Evolutionary conservation across 495 filamentous ascomycete genomes (phyloP).

Genomic region (Neurospora sp.): DNA sequence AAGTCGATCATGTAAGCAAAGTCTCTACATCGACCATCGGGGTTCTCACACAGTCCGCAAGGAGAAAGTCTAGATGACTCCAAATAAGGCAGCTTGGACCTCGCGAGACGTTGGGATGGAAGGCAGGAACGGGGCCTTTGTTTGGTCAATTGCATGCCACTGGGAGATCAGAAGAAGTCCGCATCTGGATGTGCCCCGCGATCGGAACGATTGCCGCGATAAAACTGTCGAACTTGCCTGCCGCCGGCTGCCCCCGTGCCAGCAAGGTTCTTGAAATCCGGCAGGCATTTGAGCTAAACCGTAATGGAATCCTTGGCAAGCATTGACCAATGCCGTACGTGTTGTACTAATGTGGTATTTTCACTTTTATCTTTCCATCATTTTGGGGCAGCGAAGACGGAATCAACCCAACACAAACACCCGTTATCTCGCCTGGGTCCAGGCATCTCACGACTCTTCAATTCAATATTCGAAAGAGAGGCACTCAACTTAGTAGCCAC

Average conservation of each 20-base stretch:
- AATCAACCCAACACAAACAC: neutral
- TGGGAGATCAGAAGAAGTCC: neutral
- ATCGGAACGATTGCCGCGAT: neutral
- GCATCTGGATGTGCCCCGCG: neutral
- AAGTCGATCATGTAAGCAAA: neutral
- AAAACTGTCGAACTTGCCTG: neutral
- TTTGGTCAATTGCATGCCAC: neutral
- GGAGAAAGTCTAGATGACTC: neutral
- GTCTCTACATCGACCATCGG: neutral
- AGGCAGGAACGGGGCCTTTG: neutral
- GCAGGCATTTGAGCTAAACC: neutral
- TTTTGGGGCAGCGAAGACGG: neutral
- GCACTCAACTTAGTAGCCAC: neutral
- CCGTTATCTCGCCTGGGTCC: neutral
- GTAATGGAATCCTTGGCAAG: neutral
- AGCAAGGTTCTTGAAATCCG: neutral
- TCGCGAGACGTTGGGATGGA: neutral
- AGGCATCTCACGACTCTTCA: neutral
- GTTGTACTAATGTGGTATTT: neutral
- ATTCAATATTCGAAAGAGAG: neutral
- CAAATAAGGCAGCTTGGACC: neutral
- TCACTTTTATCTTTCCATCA: neutral
- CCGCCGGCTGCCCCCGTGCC: neutral
- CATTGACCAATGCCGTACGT: neutral
- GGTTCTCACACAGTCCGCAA: neutral